Base-by-base conservation (phyloP, 208 protist genomes). In the Acanthamoeba pearcei region DNA sequence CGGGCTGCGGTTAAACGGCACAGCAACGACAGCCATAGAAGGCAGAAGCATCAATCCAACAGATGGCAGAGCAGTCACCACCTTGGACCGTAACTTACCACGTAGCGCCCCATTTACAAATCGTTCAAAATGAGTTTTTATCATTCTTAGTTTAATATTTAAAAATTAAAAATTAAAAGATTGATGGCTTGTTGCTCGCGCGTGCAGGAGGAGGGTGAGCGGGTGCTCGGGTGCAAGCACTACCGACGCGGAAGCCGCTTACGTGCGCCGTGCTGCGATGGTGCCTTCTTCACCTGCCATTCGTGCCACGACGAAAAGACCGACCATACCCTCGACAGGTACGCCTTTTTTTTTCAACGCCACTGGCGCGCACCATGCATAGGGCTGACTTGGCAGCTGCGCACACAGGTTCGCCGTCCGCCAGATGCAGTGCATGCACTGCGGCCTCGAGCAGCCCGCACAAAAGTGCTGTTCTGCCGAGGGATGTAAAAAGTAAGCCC, bases 361-460 rank as follows among this genome's bases (percentile, higher is more conserved):
- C 53, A 57, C 53, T 2, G 5, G 2, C 53, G 22, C 53, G 2
- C n/a, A 76, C n/a, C 0, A n/a, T 22, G 24, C 68, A n/a, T 13
- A 74, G 2, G 32, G 22, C n/a, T 17, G 15, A 72, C 29, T 19
- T 4, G 27, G n/a, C 9, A 19, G 13, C 24, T 22, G 66, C 15
- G 19, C 5, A 5, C 27, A 8, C 9, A 92, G 86, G 42, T 76
- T 74, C 55, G 86, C 60, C 15, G 64, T 74, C 17, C 32, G 46
- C 19, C 60, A 92, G 86, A 92, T 92, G 86, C 55, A 92, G 29
- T 92, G 86, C 49, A 92, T 92, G 86, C 35, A 92, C 38, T 92
- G 86, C 62, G 62, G 64, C 19, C 55, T 49, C 42, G 86, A 57
- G 32, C 86, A 92, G 62, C 38, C 86, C 3, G 86, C 27, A 27